Evolutionary conservation across 352 stramenopile species (phyloP).

Genomic region (Elongisporangium prolatum): DNA sequence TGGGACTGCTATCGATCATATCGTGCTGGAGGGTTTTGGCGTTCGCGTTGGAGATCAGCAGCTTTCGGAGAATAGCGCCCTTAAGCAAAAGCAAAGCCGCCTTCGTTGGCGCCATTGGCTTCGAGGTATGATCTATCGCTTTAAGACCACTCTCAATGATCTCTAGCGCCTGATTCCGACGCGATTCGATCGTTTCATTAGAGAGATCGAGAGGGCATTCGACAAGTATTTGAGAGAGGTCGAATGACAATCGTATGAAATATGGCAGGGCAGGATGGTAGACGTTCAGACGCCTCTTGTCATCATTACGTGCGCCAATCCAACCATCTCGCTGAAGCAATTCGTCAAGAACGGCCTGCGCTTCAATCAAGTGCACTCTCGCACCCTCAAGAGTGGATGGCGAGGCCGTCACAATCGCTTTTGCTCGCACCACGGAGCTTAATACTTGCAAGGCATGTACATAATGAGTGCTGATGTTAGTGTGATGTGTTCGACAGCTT

Average conservation of each 20-base stretch:
- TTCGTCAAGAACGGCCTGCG: constrained; percentile 32
- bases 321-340: constrained; percentile 54
- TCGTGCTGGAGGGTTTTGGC: not conserved
- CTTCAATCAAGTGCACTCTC: constrained; percentile 23
- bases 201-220: constrained; percentile 22
- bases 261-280: constrained; percentile 43
- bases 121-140: constrained; percentile 35
- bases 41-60: constrained; percentile 3
- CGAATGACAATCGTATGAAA: constrained; percentile 47
- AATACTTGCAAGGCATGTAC: constrained; percentile 31
- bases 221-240: constrained; percentile 47
- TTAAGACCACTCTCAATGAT: constrained; percentile 33
- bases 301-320: constrained; percentile 26
- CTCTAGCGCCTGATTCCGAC: constrained; percentile 18
- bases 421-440: constrained; percentile 29
- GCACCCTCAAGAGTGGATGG: constrained; percentile 9
- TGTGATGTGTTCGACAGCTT: constrained; percentile 12
- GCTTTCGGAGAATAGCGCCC: constrained; percentile 9
- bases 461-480: constrained; percentile 25
- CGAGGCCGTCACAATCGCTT: constrained; percentile 16
- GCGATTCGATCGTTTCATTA: constrained; percentile 12
- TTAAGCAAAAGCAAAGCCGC: constrained; percentile 49
- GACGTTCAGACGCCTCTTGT: constrained; percentile 34
- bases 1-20: not conserved
- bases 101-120: constrained; percentile 31